Base-by-base conservation (phyloP, 306 rosid species). In the Gleditsia sinensis region DNA sequence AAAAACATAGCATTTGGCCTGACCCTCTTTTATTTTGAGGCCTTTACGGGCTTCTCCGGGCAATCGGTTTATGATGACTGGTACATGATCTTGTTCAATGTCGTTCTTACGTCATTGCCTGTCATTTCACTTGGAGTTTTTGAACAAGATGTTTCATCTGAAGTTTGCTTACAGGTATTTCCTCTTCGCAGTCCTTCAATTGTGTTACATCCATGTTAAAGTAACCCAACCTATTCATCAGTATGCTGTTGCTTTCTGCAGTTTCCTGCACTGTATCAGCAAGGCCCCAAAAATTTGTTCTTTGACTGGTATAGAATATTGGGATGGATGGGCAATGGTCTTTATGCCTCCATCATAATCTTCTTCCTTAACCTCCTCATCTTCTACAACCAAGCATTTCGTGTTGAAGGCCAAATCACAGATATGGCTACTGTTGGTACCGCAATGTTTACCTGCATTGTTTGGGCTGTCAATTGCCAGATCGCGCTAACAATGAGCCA, bases 91-190 rank as follows among this genome's bases (percentile, higher is more conserved):
- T 87, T 93, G 43, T 95, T 95, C 81, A 95, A 95, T 48, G 99
- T 90, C 74, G 82, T 92, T 71, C 99, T 95, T 65, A 95, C 99
- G 75, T 95, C 99, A 58, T 80, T 95, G 72, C 99, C 99, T 36
- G 99, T 95, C 85, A 95, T 95, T 80, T 92, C 99, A 30, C 99
- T 95, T 48, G 99, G 99, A 53, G 99, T 90, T 74, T 92, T 95
- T 76, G 99, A 95, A 60, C 99, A 95, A 85, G 99, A 95, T 70
- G 99, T 95, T 67, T 86, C 99, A 20, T 92, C 99, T 12, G 99
- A 95, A 82, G 91, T 95, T 75, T 95, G 99, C 88, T 84, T 95
- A 80, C 96, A 95, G 99, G 99, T 95, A 72, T 80, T 88, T 81
- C 71, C 74, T 64, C 23, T 43, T 72, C 57, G 71, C 68, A 17